These are phyloP conservation scores for Gracilaria domingensis DNA, from an alignment of 23 red algal species.

Conservation along the genomic window DNA sequence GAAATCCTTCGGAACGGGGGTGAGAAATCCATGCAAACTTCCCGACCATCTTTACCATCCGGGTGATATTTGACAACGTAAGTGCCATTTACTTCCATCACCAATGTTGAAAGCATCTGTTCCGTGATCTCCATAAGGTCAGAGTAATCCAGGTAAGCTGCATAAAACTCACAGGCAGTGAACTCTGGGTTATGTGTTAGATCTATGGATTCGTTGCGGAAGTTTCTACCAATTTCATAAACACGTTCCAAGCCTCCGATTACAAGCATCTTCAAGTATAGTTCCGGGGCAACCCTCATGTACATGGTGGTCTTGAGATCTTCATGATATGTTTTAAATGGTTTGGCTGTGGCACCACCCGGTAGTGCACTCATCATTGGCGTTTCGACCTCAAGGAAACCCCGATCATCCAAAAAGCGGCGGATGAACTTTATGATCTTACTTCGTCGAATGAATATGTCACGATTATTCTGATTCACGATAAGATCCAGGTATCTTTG, in stretches of 20 bases:
- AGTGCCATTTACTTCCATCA: constrained; percentile 67
- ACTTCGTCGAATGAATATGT: constrained; percentile 79
- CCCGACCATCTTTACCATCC: constrained; percentile 70
- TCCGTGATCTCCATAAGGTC: constrained; percentile 98
- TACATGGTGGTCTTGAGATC: constrained; percentile 97
- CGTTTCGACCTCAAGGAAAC: constrained; percentile 97
- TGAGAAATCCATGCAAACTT: constrained; percentile 92
- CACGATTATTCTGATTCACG: constrained; percentile 73
- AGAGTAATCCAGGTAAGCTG: constrained; percentile 95
- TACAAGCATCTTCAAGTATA: constrained; percentile 98
- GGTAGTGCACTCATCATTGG: constrained; percentile 97
- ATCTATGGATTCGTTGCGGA: constrained; percentile 98
- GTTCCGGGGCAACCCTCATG: constrained; percentile 96
- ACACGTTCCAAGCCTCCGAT: constrained; percentile 97
- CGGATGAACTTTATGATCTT: constrained; percentile 89
- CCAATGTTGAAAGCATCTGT: constrained; percentile 78
- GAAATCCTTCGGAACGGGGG: constrained; percentile 88
- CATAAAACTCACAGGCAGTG: constrained; percentile 99
- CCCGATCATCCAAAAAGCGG: constrained; percentile 86
- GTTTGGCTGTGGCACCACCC: constrained; percentile 94
- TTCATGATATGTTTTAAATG: constrained; percentile 96
- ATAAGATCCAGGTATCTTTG: constrained; percentile 98
- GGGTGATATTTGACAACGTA: constrained; percentile 86
- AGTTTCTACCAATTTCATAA: constrained; percentile 98
- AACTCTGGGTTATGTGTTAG: constrained; percentile 99